These are phyloP conservation scores for Sherardia arvensis DNA, from an alignment of 257 asterid genomes.

Conservation along the genomic window DNA sequence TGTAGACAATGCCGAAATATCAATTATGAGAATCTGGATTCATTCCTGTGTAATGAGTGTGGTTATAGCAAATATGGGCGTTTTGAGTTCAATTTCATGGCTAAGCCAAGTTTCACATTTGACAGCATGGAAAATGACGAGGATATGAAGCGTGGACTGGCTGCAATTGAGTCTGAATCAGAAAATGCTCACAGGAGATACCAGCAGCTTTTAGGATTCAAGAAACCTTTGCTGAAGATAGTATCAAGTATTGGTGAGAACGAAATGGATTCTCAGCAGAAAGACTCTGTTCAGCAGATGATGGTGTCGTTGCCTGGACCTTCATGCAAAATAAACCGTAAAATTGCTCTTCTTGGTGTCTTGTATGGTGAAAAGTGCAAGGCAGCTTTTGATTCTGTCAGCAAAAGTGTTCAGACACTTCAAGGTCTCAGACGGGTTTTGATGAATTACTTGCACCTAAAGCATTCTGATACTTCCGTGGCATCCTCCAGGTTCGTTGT, in stretches of 20 bases:
- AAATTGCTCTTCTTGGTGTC: conserved; percentile 98
- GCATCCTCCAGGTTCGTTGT: conserved; percentile 82
- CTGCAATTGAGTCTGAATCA: conserved; percentile 95
- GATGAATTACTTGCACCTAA: conserved; percentile 90
- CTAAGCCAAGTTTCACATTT: conserved; percentile 94
- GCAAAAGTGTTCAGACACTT: conserved; percentile 98
- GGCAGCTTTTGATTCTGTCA: conserved; percentile 99
- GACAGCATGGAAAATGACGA: conserved; percentile 99
- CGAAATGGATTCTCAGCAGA: conserved; percentile 99
- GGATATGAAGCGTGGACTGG: conserved; percentile 92
- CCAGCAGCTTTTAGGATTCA: conserved; percentile 98
- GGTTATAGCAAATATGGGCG: conserved; percentile 99
- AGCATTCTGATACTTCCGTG: conserved; percentile 63
- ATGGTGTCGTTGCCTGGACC: conserved; percentile 99
- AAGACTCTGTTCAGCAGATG: conserved; percentile 99
- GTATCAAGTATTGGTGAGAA: conserved; percentile 97
- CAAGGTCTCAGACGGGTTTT: conserved; percentile 95
- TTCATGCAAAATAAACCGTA: conserved; percentile 96
- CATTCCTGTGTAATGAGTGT: conserved; percentile 96
- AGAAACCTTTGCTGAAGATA: conserved; percentile 91
- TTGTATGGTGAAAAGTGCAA: conserved; percentile 99
- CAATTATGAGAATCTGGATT: conserved; percentile 95
- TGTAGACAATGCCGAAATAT: conserved; percentile 99
- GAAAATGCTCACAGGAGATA: conserved; percentile 97
- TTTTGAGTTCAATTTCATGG: conserved; percentile 95